Base-by-base conservation (phyloP, 2,329 filamentous ascomycete species). In the Hypoxylon sp. region DNA sequence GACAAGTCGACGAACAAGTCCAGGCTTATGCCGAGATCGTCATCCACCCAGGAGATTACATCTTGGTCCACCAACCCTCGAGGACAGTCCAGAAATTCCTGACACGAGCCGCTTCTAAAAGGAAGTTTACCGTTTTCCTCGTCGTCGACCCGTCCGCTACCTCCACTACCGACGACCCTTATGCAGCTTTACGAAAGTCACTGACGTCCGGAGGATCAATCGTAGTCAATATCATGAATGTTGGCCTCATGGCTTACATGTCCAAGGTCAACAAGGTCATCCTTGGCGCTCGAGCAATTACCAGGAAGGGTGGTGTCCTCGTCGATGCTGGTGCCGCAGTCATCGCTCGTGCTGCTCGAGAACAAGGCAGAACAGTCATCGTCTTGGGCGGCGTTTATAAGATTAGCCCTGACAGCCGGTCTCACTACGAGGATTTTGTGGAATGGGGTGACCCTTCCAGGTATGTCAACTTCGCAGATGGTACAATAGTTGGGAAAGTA, bases 191-290 rank as follows among this genome's bases (percentile, higher is more conserved):
- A 79, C 87, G 89, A 48, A 97, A 96, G 78, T 89, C 93, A 49
- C 84, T 98, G 64, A 89, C 87, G 3, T 86, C 89, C 0, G 87
- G 90, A 33, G 94, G 94, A 24, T 91, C 96, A 58, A 91, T 88
- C 1, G 91, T 97, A 42, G 91, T 97, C 71, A 86, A 92, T 64
- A 89, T 98, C 58, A 89, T 93, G 44, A 94, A 97, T 78, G 91
- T 89, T 6, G 92, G 93, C 8, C 86, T 97, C 56, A 96, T 94
- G 81, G 93, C 94, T 0, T 92, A 98, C 73, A 98, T 99, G 92
- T 92, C 94, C 7, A 89, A 91, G 64, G 93, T 97, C 72, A 96
- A 95, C 83, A 97, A 97, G 81, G 95, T 99, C 65, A 92, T 99
- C 50, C 84, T 99, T 5, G 91, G 92, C 11, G 95, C 95, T 4